Evolutionary conservation across 2,329 filamentous ascomycete genomes (phyloP), one percentile per base, ranked within the genome.

Genomic region (Talaromyces funiculosus): DNA sequence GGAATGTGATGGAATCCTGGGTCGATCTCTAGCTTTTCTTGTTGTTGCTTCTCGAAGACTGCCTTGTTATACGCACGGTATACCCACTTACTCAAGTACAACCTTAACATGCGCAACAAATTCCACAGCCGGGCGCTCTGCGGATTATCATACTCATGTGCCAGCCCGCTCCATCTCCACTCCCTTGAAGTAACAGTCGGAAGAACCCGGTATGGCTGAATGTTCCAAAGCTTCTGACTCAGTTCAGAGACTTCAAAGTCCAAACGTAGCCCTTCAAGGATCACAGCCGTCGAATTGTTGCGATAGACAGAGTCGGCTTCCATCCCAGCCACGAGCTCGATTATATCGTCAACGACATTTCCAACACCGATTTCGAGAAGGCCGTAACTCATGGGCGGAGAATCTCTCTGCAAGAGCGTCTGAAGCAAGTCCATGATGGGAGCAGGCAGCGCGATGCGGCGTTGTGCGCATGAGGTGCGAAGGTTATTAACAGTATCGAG

Each of bases 341-440:
- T 53, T 33, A 53, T 53, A n/a, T 22, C 14, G 47, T 53, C 47
- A 53, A 53, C 47, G 26, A 31, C 47, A 53, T 53, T 53, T 6
- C 47, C 47, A 14, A 53, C 26, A 8, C 20, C 47, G 31, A 53
- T 35, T 53, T 53, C 47, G 10, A 53, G 31, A 2, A 35, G 4
- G 33, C 47, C 20, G n/a, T 53, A 53, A 53, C 47, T 53, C 26
- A 53, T 16, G 16, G 47, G 26, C 10, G 47, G 47, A 35, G 31
- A 31, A 18, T 35, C 9, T 8, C 14, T 18, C 42, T 45, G 42
- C 16, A 49, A 4, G 8, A 31, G 26, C n/a, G 26, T 18, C 24
- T 31, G 45, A 12, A 40, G 3, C 33, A 45, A 7, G 9, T 38
- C 51, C 7, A 20, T 6, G 51, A 54, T 38, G 9, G 51, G 26